These are phyloP conservation scores for Amorphotheca resinae DNA, from an alignment of 495 filamentous ascomycete genomes.

Conservation along the genomic window DNA sequence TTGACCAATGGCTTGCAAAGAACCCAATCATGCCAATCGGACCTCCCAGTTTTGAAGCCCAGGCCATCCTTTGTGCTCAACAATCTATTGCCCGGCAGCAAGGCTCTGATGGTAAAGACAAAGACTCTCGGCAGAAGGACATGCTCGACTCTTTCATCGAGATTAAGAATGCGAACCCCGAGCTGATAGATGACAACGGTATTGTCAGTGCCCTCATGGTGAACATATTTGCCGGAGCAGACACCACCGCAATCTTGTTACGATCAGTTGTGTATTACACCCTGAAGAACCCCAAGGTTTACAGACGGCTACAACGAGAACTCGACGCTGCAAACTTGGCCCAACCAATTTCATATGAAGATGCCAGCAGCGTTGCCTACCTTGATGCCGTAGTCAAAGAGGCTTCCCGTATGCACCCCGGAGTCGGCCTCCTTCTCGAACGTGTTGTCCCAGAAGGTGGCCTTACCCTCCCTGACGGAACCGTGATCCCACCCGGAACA, in stretches of 20 bases:
- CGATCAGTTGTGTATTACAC: conserved; percentile 39
- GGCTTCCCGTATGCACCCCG: conserved; percentile 52
- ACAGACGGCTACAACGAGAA: conserved; percentile 20
- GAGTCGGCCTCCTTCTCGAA: conserved; percentile 49
- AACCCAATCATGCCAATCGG: conserved; percentile 31
- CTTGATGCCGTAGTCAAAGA: conserved; percentile 46
- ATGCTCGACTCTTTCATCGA: conserved; percentile 23
- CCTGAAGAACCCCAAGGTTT: conserved; percentile 31
- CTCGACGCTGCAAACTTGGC: background rate
- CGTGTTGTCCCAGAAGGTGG: conserved; percentile 48
- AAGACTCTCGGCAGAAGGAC: conserved; percentile 16
- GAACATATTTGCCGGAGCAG: conserved; percentile 30
- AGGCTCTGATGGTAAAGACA: background rate
- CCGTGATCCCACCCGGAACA: conserved; percentile 35
- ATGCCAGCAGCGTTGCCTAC: background rate
- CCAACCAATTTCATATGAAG: background rate
- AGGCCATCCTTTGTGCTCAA: conserved; percentile 2
- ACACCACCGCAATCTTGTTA: conserved; percentile 40
- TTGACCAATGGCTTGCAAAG: conserved; percentile 36
- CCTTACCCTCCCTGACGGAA: conserved; percentile 30
- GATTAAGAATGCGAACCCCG: conserved; percentile 15
- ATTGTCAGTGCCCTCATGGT: conserved; percentile 1
- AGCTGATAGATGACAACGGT: conserved; percentile 14
- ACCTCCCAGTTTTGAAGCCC: conserved; percentile 1
- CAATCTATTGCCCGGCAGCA: conserved; percentile 1